Evolutionary conservation across 75 land plant genomes (phyloP).

Genomic region (Selaginella tamariscina): DNA sequence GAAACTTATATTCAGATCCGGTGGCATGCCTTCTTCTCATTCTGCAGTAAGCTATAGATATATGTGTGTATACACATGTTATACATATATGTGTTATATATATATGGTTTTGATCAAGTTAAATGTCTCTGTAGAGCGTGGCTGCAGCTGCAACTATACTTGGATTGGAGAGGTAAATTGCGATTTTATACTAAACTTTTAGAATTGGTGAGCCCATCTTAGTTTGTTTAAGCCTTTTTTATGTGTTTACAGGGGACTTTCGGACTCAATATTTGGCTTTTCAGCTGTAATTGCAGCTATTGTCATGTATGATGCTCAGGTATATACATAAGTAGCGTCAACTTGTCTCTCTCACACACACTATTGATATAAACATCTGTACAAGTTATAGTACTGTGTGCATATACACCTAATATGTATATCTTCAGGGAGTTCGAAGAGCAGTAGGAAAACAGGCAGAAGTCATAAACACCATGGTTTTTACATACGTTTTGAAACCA

Average conservation of each 20-base stretch:
- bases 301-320: slow-evolving; percentile 94
- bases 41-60: slow-evolving; percentile 61
- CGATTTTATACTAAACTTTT: neutral
- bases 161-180: slow-evolving; percentile 70
- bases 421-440: slow-evolving; percentile 57
- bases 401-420: neutral
- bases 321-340: neutral
- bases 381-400: too few relatives aligned
- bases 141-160: slow-evolving; percentile 67
- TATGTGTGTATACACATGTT: too few relatives aligned
- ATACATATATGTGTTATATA: too few relatives aligned
- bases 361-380: too few relatives aligned
- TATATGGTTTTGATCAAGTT: too few relatives aligned
- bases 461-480: slow-evolving; percentile 32
- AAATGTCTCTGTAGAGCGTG: slow-evolving; percentile 46
- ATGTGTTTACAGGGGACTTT: slow-evolving; percentile 53
- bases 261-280: slow-evolving; percentile 75
- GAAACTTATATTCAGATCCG: slow-evolving; percentile 42
- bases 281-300: slow-evolving; percentile 58
- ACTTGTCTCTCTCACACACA: neutral
- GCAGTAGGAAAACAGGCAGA: slow-evolving; percentile 63
- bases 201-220: neutral
- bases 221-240: neutral
- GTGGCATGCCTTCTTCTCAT: slow-evolving; percentile 95
- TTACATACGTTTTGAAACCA: slow-evolving; percentile 3